Conservation (phyloP, 352 stramenopile genomes). For the Phytopythium ostracodes region DNA sequence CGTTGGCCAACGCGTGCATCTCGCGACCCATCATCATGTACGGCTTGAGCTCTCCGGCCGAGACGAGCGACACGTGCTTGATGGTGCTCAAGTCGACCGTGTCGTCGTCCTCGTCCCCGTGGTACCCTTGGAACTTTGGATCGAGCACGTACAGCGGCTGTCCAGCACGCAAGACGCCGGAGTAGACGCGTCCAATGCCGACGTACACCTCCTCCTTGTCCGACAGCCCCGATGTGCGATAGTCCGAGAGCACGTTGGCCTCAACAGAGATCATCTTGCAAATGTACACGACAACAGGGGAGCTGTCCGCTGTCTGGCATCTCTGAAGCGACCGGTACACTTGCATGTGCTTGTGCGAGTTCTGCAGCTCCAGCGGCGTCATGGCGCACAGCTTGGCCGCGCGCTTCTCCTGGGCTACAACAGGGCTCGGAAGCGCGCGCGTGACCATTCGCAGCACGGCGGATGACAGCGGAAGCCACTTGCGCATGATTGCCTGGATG, state of each 20-base stretch:
- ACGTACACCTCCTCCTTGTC: constrained; percentile 83
- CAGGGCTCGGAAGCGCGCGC: constrained; percentile 71
- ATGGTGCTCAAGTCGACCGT: constrained; percentile 21
- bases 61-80: constrained; percentile 61
- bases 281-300: constrained; percentile 86
- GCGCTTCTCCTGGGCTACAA: constrained; percentile 63
- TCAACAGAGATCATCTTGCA: constrained; percentile 92
- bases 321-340: constrained; percentile 51
- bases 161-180: constrained; percentile 65
- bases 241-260: constrained; percentile 80
- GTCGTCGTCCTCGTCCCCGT: constrained; percentile 26
- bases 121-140: constrained; percentile 83
- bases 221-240: constrained; percentile 36
- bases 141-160: constrained; percentile 80
- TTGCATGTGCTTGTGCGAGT: constrained; percentile 22
- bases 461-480: constrained; percentile 87
- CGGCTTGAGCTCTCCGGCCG: constrained; percentile 46
- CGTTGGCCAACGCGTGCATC: constrained; percentile 64
- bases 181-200: constrained; percentile 90
- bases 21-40: constrained; percentile 94
- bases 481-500: constrained; percentile 76
- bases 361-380: constrained; percentile 22
- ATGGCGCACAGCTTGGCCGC: constrained; percentile 67
- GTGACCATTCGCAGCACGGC: constrained; percentile 91
- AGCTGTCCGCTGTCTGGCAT: constrained; percentile 52